A percentile compares a stretch with the other conserved stretches of the same genome.
Conservation (phyloP, 805 yeast genomes). For the Starmerella potacharoeniae region DNA sequence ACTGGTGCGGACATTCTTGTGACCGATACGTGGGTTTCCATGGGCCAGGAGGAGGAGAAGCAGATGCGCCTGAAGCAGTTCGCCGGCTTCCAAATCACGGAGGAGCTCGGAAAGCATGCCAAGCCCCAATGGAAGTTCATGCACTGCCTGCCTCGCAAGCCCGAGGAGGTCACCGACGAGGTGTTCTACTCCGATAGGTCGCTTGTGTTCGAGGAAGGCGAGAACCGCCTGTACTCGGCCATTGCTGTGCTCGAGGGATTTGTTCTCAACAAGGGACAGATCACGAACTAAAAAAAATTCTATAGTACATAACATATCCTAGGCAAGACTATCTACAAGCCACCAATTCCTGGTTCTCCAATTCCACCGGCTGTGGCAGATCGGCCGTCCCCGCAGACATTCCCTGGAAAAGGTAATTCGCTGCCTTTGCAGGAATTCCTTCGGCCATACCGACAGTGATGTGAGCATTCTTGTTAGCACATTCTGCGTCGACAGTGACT, state of each 20-base stretch:
- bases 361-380: neutral
- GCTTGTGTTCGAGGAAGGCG: conserved; percentile 89
- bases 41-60: conserved; percentile 90
- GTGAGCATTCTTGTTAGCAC: conserved; percentile 45
- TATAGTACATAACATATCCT: neutral
- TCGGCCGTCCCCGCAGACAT: neutral
- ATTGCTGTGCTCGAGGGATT: conserved; percentile 86
- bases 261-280: conserved; percentile 64
- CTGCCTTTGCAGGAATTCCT: conserved; percentile 3
- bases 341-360: conserved; percentile 2
- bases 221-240: conserved; percentile 91
- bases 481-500: conserved; percentile 31
- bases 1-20: conserved; percentile 69
- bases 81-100: conserved; percentile 73
- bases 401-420: conserved; percentile 9
- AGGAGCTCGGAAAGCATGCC: conserved; percentile 49
- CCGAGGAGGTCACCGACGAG: conserved; percentile 87
- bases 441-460: conserved; percentile 49
- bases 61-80: conserved; percentile 64
- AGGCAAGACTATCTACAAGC: neutral
- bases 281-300: conserved; percentile 2
- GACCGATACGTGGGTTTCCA: conserved; percentile 94
- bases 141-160: conserved; percentile 96
- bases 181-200: conserved; percentile 78
- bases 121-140: conserved; percentile 70